Base-by-base conservation (phyloP, 139 green algal species). In the Tetradesmus obliquus region DNA sequence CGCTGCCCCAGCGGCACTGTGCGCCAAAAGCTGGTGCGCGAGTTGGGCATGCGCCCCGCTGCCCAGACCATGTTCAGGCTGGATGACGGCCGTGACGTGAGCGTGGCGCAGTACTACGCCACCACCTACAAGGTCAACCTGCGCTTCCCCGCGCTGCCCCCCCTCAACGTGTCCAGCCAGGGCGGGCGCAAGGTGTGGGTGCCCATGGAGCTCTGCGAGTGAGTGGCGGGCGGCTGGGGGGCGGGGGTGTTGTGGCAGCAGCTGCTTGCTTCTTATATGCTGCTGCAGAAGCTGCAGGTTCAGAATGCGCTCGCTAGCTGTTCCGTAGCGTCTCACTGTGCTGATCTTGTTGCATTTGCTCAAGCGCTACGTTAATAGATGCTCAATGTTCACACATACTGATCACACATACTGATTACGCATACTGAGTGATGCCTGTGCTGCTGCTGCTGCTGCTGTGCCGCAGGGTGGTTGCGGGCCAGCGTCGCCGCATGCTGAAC, bases 141-240 rank as follows among this genome's bases (percentile, higher is more conserved):
- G 55, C 82, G 66, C 55, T 81, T 94, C 86, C 93, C 92, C 32
- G 53, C 92, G 19, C 80, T 96, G 89, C 94, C 95, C 15, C 95
- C 93, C 55, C 22, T 97, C 66, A 94, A 96, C 15, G 93, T 95
- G 62, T 92, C 91, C 54, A 82, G 60, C 24, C 53, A 90, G 53
- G 71, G 66, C 55, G 92, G 82, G 20, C 90, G 93, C 58, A 88
- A 88, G 51, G 86, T 91, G 55, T 95, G 93, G 69, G 86, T 96
- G 86, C 95, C 95, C 22, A 91, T 92, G 5, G 95, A 97, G 94
- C 60, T 96, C n/a, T 96, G 93, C 92, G 89, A 15, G 90, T 92
- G 54, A 92, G 89, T 82, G 88, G 19, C 8, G 15, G 51, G n/a
- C n/a, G n/a, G n/a, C n/a, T n/a, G 86, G 12, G 12, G 76, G 76